Percentiles rank a stretch among this genome's conserved stretches.
Evolutionary conservation across 768 basidiomycete genomes (phyloP).

Genomic region (Tylopilus intermedius): DNA sequence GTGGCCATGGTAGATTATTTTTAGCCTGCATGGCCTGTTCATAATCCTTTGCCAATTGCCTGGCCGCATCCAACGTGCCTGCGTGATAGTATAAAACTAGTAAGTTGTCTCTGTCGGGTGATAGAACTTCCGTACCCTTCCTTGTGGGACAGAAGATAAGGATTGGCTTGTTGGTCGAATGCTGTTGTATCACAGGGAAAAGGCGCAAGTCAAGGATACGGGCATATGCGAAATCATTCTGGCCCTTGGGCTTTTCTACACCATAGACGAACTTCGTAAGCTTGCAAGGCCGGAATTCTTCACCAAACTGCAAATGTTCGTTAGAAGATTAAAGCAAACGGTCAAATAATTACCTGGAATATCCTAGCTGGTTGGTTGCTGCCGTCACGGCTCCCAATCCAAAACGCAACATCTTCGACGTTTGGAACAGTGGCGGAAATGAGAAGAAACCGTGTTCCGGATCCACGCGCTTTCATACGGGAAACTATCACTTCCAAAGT

Average conservation of each 20-base stretch:
- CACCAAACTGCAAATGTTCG: slow-evolving; percentile 65
- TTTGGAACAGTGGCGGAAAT: slow-evolving; percentile 95
- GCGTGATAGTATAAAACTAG: not conserved
- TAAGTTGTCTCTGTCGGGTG: not conserved
- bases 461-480: slow-evolving; percentile 79
- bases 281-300: slow-evolving; percentile 86
- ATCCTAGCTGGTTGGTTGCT: slow-evolving; percentile 48
- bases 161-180: slow-evolving; percentile 77
- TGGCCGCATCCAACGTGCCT: slow-evolving; percentile 68
- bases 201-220: slow-evolving; percentile 68
- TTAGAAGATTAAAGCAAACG: not conserved
- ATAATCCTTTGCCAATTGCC: slow-evolving; percentile 71
- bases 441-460: slow-evolving; percentile 73
- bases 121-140: slow-evolving; percentile 50
- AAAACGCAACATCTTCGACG: slow-evolving; percentile 80
- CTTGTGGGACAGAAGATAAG: slow-evolving; percentile 87
- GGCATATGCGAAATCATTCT: slow-evolving; percentile 78
- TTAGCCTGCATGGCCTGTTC: slow-evolving; percentile 47
- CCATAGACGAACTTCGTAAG: slow-evolving; percentile 71
- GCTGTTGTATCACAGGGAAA: slow-evolving; percentile 64
- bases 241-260: slow-evolving; percentile 52
- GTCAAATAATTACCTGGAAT: slow-evolving; percentile 50
- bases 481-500: slow-evolving; percentile 93
- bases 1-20: slow-evolving; percentile 62
- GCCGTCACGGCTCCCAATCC: slow-evolving; percentile 58